Conservation (phyloP, 202 grass and related monocot genomes). For the Dendrocalamus latiflorus region DNA sequence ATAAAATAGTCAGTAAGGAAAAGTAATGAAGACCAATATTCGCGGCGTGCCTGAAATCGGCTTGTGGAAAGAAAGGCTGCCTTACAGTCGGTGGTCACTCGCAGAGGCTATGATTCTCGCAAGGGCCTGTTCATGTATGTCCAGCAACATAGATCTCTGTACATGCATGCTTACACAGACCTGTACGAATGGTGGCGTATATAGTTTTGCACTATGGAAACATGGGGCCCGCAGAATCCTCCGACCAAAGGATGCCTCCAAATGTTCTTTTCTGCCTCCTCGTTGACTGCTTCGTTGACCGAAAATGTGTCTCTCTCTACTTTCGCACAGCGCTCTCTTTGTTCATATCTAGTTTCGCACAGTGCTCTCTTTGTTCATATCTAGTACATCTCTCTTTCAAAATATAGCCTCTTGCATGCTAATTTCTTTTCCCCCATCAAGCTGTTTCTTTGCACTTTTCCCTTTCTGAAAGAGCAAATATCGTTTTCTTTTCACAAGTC, state of each 20-base stretch:
- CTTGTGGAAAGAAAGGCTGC: conserved; percentile 8
- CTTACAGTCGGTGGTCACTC: not conserved
- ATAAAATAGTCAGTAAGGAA: no score
- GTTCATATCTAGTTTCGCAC: not conserved
- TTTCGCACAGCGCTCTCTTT: not conserved
- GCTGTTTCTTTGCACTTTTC: not conserved
- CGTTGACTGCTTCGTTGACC: conserved; percentile 21
- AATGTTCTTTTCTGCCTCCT: conserved; percentile 21
- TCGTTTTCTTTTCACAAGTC: not conserved
- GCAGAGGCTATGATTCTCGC: not conserved
- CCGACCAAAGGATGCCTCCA: conserved; percentile 27
- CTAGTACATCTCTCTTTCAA: not conserved
- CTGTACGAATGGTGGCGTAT: not conserved
- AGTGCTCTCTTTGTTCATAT: no score
- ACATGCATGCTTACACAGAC: not conserved
- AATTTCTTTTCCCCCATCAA: not conserved
- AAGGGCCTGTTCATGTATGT: not conserved
- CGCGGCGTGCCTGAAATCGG: no score
- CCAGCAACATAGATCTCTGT: conserved; percentile 8
- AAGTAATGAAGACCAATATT: no score
- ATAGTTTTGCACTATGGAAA: not conserved
- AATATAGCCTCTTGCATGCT: not conserved
- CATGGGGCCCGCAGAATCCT: conserved; percentile 20
- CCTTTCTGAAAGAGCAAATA: not conserved
- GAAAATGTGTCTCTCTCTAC: not conserved